Conservation (phyloP, 306 rosid genomes). For the Cucumis cinereus region DNA sequence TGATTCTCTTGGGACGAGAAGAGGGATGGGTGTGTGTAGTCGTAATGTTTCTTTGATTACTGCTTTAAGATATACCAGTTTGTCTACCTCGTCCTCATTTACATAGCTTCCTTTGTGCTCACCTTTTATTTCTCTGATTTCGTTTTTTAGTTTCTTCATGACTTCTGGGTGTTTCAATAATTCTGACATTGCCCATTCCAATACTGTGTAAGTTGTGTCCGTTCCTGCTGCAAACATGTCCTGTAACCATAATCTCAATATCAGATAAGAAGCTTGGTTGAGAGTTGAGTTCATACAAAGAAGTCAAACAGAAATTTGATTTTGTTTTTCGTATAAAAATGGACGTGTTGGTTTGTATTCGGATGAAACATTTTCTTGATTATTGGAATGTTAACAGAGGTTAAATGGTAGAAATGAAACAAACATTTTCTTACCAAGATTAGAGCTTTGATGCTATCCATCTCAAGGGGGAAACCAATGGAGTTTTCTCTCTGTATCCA, state of each 20-base stretch:
- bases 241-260: not conserved
- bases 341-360: too few species aligned
- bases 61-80: slow-evolving; percentile 33
- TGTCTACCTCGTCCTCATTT: slow-evolving; percentile 22
- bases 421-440: not conserved
- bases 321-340: too few species aligned
- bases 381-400: not conserved
- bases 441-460: not conserved
- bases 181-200: slow-evolving; percentile 49
- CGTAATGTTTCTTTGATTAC: slow-evolving; percentile 35
- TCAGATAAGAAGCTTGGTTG: too few species aligned
- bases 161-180: slow-evolving; percentile 25
- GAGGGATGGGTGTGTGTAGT: slow-evolving; percentile 27
- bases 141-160: slow-evolving; percentile 27
- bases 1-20: slow-evolving; percentile 27
- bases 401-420: not conserved
- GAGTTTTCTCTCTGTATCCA: slow-evolving; percentile 14
- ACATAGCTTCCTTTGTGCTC: slow-evolving; percentile 12
- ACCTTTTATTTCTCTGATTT: slow-evolving; percentile 21
- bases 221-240: slow-evolving; percentile 44
- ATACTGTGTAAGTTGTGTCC: slow-evolving; percentile 21
- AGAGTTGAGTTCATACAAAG: too few species aligned
- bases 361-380: too few species aligned
- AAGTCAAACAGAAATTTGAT: too few species aligned
- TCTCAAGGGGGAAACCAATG: slow-evolving; percentile 29